Conservation (phyloP, 306 rosid species). For the Dalbergia cochinchinensis region DNA sequence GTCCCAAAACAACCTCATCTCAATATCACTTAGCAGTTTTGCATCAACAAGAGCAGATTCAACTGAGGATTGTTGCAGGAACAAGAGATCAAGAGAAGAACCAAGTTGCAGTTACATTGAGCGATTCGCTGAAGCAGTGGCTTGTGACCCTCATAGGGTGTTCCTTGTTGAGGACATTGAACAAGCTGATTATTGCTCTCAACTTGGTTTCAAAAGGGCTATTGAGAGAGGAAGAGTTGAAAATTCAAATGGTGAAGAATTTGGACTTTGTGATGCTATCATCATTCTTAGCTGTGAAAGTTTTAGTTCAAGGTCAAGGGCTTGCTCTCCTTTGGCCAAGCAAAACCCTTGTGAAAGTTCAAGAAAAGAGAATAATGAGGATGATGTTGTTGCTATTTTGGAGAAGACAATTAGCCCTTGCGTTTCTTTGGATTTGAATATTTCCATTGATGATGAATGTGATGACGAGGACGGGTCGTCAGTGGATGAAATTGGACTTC, state of each 20-base stretch:
- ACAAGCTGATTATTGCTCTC: constrained; percentile 83
- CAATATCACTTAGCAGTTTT: constrained; percentile 79
- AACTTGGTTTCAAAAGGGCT: constrained; percentile 86
- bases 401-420: constrained; percentile 61
- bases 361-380: constrained; percentile 35
- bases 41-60: constrained; percentile 84
- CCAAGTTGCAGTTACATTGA: constrained; percentile 74
- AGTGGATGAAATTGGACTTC: constrained; percentile 79
- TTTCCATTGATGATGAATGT: constrained; percentile 67
- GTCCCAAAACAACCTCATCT: constrained; percentile 57
- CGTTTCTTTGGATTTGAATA: constrained; percentile 86
- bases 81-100: constrained; percentile 84
- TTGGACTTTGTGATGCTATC: constrained; percentile 74
- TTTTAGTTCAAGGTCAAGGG: constrained; percentile 85
- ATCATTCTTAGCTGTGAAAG: constrained; percentile 82
- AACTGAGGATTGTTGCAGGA: constrained; percentile 64
- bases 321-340: constrained; percentile 73
- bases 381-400: constrained; percentile 30
- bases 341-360: constrained; percentile 48
- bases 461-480: constrained; percentile 54
- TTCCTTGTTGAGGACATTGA: constrained; percentile 87
- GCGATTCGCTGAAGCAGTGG: constrained; percentile 70
- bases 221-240: constrained; percentile 73
- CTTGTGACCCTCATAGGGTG: constrained; percentile 79
- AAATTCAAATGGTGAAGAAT: constrained; percentile 71